These are phyloP conservation scores for Aspergillus chevalieri DNA, from an alignment of 2,329 filamentous ascomycete species.

Conservation along the genomic window DNA sequence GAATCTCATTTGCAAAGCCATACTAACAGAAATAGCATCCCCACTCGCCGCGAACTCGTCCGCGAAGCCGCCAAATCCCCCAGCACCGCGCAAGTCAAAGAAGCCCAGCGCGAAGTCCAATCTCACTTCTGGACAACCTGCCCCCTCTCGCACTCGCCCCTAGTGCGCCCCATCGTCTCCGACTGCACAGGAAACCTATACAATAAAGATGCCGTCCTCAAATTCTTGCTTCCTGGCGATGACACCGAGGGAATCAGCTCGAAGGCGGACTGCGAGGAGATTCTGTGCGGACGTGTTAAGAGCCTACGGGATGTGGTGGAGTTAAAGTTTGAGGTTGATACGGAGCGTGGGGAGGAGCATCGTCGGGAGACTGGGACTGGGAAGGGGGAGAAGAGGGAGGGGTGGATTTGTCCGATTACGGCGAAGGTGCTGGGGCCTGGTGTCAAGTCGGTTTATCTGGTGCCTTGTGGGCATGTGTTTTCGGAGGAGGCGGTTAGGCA, in stretches of 20 bases:
- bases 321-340: constrained; percentile 64
- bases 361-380: constrained; percentile 37
- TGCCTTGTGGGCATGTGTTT: constrained; percentile 94
- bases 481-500: constrained; percentile 79
- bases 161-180: constrained; percentile 72
- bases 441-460: constrained; percentile 77
- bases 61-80: constrained; percentile 81
- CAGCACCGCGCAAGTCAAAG: constrained; percentile 81
- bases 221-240: constrained; percentile 55
- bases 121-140: constrained; percentile 82
- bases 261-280: constrained; percentile 56
- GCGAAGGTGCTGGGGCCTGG: constrained; percentile 75
- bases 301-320: constrained; percentile 81
- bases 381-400: constrained; percentile 42
- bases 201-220: constrained; percentile 87
- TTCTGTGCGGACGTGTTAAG: constrained; percentile 60
- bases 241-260: constrained; percentile 49
- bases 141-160: constrained; percentile 71
- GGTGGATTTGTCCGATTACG: constrained; percentile 80
- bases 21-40: constrained; percentile 55
- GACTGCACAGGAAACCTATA: constrained; percentile 80
- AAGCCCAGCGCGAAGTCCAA: constrained; percentile 76
- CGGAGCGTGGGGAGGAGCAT: constrained; percentile 13
- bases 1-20: constrained; percentile 2
- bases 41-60: constrained; percentile 90